Conservation (phyloP, 1,139 yeast genomes). For the Yueomyces sp. region DNA sequence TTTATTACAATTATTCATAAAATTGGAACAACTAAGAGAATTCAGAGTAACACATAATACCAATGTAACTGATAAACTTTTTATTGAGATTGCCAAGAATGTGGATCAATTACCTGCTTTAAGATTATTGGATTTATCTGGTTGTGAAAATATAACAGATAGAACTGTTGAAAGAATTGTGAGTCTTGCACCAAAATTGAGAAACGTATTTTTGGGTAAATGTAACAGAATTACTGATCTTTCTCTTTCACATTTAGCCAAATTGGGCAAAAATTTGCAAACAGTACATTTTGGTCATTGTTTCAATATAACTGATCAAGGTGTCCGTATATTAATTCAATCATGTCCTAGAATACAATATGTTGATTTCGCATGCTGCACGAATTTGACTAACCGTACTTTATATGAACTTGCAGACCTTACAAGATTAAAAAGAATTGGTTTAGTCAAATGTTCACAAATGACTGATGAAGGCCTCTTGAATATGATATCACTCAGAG, state of each 20-base stretch:
- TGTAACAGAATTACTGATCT: conserved; percentile 82
- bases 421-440: conserved; percentile 79
- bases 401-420: conserved; percentile 65
- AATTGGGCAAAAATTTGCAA: conserved; percentile 71
- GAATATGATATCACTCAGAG: conserved; percentile 63
- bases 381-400: conserved; percentile 77
- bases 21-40: conserved; percentile 64
- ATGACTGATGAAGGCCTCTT: conserved; percentile 80
- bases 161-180: conserved; percentile 64
- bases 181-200: conserved; percentile 64
- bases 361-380: conserved; percentile 90
- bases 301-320: conserved; percentile 76
- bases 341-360: conserved; percentile 80
- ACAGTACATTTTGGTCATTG: conserved; percentile 93
- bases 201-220: conserved; percentile 82
- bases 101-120: conserved; percentile 34
- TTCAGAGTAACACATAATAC: conserved; percentile 68
- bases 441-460: conserved; percentile 80
- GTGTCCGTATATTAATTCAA: conserved; percentile 64
- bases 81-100: conserved; percentile 22
- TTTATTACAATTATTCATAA: conserved; percentile 47
- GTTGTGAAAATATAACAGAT: conserved; percentile 75
- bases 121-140: conserved; percentile 75
- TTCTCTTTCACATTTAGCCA: conserved; percentile 58
- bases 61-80: conserved; percentile 45